A percentile compares a stretch with the other conserved stretches of the same genome.
phyloP scores from a whole-genome alignment of 352 stramenopile species.

The Blastocystis hominis region DNA sequence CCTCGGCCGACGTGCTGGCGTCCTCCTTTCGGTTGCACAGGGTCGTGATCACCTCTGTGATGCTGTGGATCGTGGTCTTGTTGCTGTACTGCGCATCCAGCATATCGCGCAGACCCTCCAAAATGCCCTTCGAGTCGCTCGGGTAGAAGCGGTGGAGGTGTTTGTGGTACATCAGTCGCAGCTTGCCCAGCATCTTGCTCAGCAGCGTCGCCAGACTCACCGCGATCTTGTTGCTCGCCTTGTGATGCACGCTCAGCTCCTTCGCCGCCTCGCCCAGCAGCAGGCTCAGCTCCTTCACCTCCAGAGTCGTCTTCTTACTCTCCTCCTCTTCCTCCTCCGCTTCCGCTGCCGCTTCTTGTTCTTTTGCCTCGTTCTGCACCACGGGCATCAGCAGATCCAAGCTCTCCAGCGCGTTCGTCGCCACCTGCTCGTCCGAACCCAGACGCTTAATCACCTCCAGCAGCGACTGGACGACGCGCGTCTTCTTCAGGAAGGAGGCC shows the following conservation, averaged over 20 bases:
- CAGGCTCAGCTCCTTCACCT: background rate
- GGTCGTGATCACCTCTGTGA: background rate
- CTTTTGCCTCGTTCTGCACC: background rate
- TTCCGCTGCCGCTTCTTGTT: background rate
- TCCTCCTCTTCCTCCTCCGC: background rate
- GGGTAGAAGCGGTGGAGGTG: background rate
- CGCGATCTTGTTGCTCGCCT: background rate
- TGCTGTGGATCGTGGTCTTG: background rate
- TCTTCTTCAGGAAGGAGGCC: conserved; percentile 14
- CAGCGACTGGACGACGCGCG: background rate
- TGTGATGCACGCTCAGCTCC: background rate
- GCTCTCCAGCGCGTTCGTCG: background rate
- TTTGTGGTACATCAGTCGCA: background rate
- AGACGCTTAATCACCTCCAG: conserved; percentile 7
- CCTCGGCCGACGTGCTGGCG: background rate
- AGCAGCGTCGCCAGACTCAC: conserved; percentile 19
- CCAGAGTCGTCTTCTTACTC: background rate
- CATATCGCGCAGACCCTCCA: conserved; percentile 28
- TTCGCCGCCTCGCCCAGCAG: background rate
- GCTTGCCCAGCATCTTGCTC: background rate
- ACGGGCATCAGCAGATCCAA: conserved; percentile 9
- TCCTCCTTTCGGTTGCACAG: conserved; percentile 1
- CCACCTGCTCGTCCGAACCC: background rate
- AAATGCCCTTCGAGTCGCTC: background rate
- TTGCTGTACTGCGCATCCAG: background rate